Base-by-base conservation (phyloP, 495 filamentous ascomycete species). In the Aspergillus ellipticus region DNA sequence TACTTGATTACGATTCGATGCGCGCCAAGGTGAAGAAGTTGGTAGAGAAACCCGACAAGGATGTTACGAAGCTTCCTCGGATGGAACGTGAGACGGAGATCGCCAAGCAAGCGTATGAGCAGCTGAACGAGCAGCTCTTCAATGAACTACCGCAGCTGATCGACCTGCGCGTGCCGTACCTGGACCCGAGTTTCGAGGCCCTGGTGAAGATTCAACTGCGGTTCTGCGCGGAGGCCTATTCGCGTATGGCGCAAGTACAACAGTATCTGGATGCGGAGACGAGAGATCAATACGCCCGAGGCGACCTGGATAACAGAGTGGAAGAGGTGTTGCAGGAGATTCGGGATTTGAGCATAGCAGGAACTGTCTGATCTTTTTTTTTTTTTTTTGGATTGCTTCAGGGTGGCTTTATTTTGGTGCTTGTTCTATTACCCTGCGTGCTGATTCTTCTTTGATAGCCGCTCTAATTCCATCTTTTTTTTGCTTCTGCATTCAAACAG, bases 291-390 rank as follows among this genome's bases (percentile, higher is more conserved):
- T 98, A 98, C 73, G 94, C 94, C 15, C 85, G 90, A 59, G 94
- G 94, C 35, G 88, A 96, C 63, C 73, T 98, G 62, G 94, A 98
- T 71, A 89, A 83, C 58, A 75, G 90, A 59, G 94, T 98, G 35
- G 94, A 98, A 77, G 88, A 97, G 74, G 94, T 97, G 54, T 63
- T 98, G 71, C 92, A 97, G 68, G 91, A 97, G 78, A 97, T 98
- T 73, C 79, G 94, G 64, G 93, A 96, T 72, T 71, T 98, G 74
- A 97, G 92, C 73, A 97, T 98, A 80, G 87, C 87, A 22, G 87
- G 87, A 46, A 87, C 85, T 45, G 84, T 87, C 45, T 85, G 63
- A 73, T 57, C 16, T 46, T 45, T 5, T n/a, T n/a, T n/a, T n/a
- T n/a, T n/a, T n/a, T n/a, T n/a, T n/a, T n/a, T 29, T 28, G 41